Percentiles rank a stretch among this genome's conserved stretches.
Evolutionary conservation across 1,284 basidiomycete genomes (phyloP).

Genomic region (Sporisorium sorghi): DNA sequence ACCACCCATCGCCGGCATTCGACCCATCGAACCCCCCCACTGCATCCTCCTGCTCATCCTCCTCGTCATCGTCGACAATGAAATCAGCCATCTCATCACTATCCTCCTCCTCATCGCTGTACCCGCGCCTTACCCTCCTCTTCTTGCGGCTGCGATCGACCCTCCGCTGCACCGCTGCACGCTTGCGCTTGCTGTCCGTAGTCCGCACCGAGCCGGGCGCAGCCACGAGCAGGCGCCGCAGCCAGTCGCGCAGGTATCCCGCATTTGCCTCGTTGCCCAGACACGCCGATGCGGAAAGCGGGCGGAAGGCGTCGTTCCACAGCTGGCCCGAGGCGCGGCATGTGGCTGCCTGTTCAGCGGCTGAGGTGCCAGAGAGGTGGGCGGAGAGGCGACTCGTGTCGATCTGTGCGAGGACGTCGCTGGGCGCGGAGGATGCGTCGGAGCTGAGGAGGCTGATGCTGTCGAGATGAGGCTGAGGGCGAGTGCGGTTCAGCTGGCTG

Average conservation of each 20-base stretch:
- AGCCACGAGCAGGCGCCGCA: constrained; percentile 46
- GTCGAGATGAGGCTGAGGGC: neutral
- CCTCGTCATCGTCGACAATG: constrained; percentile 49
- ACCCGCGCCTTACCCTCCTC: constrained; percentile 3
- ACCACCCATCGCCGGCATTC: constrained; percentile 39
- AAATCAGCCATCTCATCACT: constrained; percentile 51
- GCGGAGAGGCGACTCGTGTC: constrained; percentile 7
- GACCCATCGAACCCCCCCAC: constrained; percentile 34
- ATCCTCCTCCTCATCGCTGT: constrained; percentile 34
- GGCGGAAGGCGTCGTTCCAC: constrained; percentile 50
- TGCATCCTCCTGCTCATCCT: constrained; percentile 35
- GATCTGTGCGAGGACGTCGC: constrained; percentile 21
- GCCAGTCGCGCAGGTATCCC: constrained; percentile 51
- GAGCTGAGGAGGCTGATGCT: constrained; percentile 9
- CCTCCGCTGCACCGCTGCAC: constrained; percentile 30
- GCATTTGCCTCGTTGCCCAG: constrained; percentile 47
- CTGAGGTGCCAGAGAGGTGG: neutral
- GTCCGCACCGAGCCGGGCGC: constrained; percentile 20
- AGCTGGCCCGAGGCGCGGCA: constrained; percentile 14
- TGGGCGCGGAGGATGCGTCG: neutral
- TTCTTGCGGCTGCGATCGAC: constrained; percentile 25
- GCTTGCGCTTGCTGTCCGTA: constrained; percentile 19
- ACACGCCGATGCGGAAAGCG: constrained; percentile 26
- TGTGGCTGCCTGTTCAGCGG: neutral
- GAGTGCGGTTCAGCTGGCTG: constrained; percentile 13